Base-by-base conservation (phyloP, 352 stramenopile genomes). In the Lagenidium giganteum region DNA sequence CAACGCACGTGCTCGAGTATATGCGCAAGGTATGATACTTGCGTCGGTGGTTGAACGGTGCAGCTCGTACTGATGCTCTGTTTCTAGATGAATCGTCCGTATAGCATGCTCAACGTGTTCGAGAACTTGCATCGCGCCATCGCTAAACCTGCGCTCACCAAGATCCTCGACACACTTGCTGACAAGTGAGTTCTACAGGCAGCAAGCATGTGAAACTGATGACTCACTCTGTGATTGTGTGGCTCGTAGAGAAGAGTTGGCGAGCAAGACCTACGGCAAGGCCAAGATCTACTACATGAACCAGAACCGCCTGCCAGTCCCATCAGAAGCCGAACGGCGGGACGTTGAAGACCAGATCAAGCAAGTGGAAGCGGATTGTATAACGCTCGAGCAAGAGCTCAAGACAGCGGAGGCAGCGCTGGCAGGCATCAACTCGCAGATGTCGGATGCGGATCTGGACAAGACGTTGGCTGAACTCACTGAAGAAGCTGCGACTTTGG, bases 251-350 rank as follows among this genome's bases (percentile, higher is more conserved):
- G 62, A 69, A 13, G 72, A 92, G 34, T 51, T 92, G 32, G 48
- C 52, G 44, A 69, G 56, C 46, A 92, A 92, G 45, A 79, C 64
- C 30, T 92, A 92, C 40, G 76, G 80, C 47, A 92, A 89, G 53
- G 67, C 70, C 38, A 81, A 81, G 48, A 89, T 92, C 43, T 92
- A 92, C 57, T 92, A 80, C 54, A 60, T 87, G 53, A 92, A 92
- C 47, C 80, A 92, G 40, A 62, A 70, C 30, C 74, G 80, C 2
- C 39, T 91, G 40, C 70, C 73, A 0, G 47, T 80, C 17, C 73
- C 75, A 12, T 87, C 75, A 0, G 52, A 72, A 25, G 54, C 61
- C 0, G 63, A 80, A 22, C 62, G 68, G 5, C 36, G 47, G 0
- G 41, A 67, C 4, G 25, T 82, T 4, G 73, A 87, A 47, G 57